Conservation (phyloP, 345 rosid genomes). For the Euclidium syriacum region DNA sequence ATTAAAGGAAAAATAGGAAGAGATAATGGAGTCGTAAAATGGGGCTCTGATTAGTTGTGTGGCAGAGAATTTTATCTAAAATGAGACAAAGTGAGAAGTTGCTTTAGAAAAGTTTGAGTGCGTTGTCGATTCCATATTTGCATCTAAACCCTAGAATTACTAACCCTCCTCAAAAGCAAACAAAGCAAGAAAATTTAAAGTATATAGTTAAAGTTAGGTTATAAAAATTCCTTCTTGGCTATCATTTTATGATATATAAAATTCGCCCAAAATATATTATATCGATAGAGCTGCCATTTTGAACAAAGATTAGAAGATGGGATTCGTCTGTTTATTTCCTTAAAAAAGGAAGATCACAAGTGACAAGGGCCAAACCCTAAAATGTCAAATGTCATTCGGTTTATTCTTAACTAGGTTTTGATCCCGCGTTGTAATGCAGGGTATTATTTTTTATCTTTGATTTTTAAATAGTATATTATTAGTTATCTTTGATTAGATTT, state of each 20-base stretch:
- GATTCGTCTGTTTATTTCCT: background rate
- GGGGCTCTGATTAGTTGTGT: constrained; percentile 27
- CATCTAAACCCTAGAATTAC: constrained; percentile 24
- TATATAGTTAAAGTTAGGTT: background rate
- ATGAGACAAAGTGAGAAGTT: constrained; percentile 30
- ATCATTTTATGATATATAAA: background rate
- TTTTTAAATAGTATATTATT: no score
- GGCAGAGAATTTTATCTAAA: constrained; percentile 29
- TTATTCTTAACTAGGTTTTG: no score
- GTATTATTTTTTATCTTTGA: no score
- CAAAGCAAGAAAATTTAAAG: background rate
- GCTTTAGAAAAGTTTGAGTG: constrained; percentile 33
- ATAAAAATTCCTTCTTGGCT: background rate
- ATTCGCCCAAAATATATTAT: background rate
- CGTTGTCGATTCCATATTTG: constrained; percentile 32
- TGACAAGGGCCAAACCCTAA: constrained; percentile 12
- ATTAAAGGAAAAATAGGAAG: constrained; percentile 6
- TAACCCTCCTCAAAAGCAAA: constrained; percentile 19
- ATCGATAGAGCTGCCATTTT: background rate
- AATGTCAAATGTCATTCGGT: background rate
- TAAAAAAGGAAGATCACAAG: background rate
- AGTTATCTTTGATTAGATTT: no score
- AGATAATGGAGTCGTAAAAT: constrained; percentile 23
- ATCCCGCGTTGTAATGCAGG: no score
- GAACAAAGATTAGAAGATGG: background rate